These are phyloP conservation scores for Rhexocercosporidium sp. DNA, from an alignment of 2,329 filamentous ascomycete genomes.

Conservation along the genomic window DNA sequence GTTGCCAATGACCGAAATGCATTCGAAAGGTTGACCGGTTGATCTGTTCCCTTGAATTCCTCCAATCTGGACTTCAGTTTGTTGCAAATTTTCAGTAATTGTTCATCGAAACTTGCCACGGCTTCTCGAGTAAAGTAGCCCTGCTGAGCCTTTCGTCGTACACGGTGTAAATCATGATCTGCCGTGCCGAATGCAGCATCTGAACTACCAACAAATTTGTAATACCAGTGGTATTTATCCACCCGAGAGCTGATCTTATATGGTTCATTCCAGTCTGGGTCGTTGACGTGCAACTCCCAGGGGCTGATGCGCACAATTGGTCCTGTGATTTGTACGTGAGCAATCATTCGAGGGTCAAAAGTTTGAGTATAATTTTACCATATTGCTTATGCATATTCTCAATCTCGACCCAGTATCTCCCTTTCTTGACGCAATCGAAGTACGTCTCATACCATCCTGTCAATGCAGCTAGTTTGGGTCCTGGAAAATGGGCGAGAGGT, in stretches of 20 bases:
- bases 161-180: constrained; percentile 23
- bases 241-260: constrained; percentile 28
- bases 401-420: constrained; percentile 25
- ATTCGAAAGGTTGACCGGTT: constrained; percentile 4
- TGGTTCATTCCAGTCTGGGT: constrained; percentile 39
- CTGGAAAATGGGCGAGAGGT: constrained; percentile 36
- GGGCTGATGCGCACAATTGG: constrained; percentile 43
- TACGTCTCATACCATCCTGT: constrained; percentile 37
- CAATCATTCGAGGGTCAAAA: too few relatives aligned
- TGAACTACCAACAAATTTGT: background rate
- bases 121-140: constrained; percentile 24
- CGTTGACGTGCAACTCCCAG: constrained; percentile 40
- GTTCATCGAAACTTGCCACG: constrained; percentile 2
- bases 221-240: constrained; percentile 6
- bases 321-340: constrained; percentile 26
- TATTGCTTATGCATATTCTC: constrained; percentile 26
- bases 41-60: constrained; percentile 9
- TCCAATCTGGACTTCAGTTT: constrained; percentile 19
- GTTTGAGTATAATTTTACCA: constrained; percentile 10
- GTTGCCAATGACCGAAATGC: constrained; percentile 21
- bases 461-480: constrained; percentile 34
- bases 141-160: constrained; percentile 21
- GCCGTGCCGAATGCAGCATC: constrained; percentile 10
- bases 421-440: constrained; percentile 32
- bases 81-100: constrained; percentile 17